Evolutionary conservation across 352 stramenopile genomes (phyloP), one percentile per base, ranked within the genome.

Genomic region (Phytophthora idaei): DNA sequence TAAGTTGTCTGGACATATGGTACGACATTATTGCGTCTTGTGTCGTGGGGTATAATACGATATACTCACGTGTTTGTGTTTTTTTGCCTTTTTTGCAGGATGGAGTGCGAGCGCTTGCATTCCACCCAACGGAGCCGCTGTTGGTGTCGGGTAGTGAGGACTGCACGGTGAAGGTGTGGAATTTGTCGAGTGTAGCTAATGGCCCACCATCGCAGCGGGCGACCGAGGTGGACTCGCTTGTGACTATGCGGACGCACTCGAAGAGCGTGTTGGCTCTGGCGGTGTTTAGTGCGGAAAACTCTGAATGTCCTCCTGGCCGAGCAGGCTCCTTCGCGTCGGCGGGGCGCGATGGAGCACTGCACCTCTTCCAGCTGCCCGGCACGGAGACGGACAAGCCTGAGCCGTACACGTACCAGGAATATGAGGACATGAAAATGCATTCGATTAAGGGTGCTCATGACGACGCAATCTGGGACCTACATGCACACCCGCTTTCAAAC

Each of bases 101-200:
- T 67, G 87, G 83, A 34, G 83, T 96, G 27, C 80, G 89, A 47
- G 69, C 86, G 25, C 63, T 96, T 67, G 83, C 77, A 2, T 92
- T 94, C 45, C 89, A 96, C 47, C 85, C 87, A 10, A 93, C 89
- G 0, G 89, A 96, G 55, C 85, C 89, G 12, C 48, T 96, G 32
- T 51, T 96, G 37, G 87, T 96, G 14, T 94, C 89, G 1, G 85
- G 85, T 41, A 93, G 89, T 55, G 89, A 96, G 64, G 89, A 96
- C 52, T 93, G 86, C 59, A 93, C 89, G 0, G 86, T 94, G 21
- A 88, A 89, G 56, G 75, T 96, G 15, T 96, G 89, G 89, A 96
- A 93, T 48, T 57, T 96, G 9, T 72, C 77, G 21, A 87, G 66
- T 59, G 73, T 86, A 21, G 74, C 77, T 10, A 83, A 75, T 56